These are phyloP conservation scores for Aspergillus incahuasiensis DNA, from an alignment of 495 filamentous ascomycete species.

Conservation along the genomic window DNA sequence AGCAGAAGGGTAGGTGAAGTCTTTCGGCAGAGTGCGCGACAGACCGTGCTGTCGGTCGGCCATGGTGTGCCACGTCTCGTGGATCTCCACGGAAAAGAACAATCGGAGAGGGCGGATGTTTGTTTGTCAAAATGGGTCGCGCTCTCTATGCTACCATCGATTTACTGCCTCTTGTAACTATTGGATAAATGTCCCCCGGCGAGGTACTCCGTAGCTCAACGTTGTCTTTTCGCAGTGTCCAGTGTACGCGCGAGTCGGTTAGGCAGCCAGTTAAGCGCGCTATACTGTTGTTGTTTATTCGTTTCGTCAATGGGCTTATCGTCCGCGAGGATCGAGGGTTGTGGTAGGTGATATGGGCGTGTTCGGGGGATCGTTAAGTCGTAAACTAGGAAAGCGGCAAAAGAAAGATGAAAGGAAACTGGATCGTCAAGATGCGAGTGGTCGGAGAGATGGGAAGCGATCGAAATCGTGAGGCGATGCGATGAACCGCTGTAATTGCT, in stretches of 20 bases:
- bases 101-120: slow-evolving; percentile 2
- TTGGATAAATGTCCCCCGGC: slow-evolving; percentile 3
- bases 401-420: slow-evolving; percentile 30
- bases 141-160: slow-evolving; percentile 27
- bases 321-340: slow-evolving; percentile 6
- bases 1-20: slow-evolving; percentile 58
- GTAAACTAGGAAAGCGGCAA: slow-evolving; percentile 27
- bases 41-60: slow-evolving; percentile 47
- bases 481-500: slow-evolving; percentile 13
- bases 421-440: slow-evolving; percentile 26
- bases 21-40: slow-evolving; percentile 61
- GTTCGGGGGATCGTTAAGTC: slow-evolving; percentile 31
- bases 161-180: slow-evolving; percentile 14
- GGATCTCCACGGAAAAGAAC: not conserved
- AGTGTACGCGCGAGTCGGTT: slow-evolving; percentile 8
- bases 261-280: not conserved
- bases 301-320: slow-evolving; percentile 16
- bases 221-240: not conserved
- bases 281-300: slow-evolving; percentile 6
- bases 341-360: slow-evolving; percentile 16
- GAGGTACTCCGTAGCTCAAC: not conserved
- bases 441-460: slow-evolving; percentile 23
- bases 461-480: slow-evolving; percentile 22
- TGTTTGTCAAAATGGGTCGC: slow-evolving; percentile 9
- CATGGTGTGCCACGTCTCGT: slow-evolving; percentile 32